phyloP scores from a whole-genome alignment of 2,329 filamentous ascomycete genomes.

The Thielaviopsis musarum region DNA sequence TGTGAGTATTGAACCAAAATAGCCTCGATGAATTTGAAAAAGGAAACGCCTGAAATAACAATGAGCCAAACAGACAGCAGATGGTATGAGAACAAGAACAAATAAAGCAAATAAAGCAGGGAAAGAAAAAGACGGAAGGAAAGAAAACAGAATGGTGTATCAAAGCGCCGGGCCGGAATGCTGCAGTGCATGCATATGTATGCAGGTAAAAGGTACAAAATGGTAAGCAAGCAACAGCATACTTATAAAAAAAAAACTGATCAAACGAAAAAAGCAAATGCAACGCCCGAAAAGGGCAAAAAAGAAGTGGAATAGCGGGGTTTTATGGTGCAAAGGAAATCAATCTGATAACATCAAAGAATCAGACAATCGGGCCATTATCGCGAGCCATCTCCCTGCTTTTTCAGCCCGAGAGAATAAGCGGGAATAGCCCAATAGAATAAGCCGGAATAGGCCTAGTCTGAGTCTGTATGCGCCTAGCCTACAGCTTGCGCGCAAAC shows the following conservation, averaged over 20 bases:
- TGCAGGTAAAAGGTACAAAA: constrained; percentile 1
- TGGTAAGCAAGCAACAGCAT: neutral
- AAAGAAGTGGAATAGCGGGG: neutral
- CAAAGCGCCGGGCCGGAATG: neutral
- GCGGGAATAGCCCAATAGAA: constrained; percentile 5
- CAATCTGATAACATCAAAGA: neutral
- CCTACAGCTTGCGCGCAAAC: constrained; percentile 41
- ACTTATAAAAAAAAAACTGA: neutral
- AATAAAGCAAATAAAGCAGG: neutral
- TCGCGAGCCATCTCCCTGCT: neutral
- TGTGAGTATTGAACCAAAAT: neutral
- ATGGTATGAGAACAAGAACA: neutral
- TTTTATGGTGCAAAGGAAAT: neutral
- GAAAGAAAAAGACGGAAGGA: neutral
- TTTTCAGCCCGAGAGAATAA: constrained; percentile 4
- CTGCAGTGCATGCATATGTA: neutral
- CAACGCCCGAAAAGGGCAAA: constrained; percentile 2
- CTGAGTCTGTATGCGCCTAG: neutral
- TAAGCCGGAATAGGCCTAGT: neutral
- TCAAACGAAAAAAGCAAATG: neutral
- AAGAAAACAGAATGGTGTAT: neutral
- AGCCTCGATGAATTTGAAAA: neutral
- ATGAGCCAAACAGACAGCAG: neutral
- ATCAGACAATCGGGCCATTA: neutral
- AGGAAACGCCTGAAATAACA: neutral